These are phyloP conservation scores for Clonostachys byssicola DNA, from an alignment of 2,329 filamentous ascomycete genomes.

Conservation along the genomic window DNA sequence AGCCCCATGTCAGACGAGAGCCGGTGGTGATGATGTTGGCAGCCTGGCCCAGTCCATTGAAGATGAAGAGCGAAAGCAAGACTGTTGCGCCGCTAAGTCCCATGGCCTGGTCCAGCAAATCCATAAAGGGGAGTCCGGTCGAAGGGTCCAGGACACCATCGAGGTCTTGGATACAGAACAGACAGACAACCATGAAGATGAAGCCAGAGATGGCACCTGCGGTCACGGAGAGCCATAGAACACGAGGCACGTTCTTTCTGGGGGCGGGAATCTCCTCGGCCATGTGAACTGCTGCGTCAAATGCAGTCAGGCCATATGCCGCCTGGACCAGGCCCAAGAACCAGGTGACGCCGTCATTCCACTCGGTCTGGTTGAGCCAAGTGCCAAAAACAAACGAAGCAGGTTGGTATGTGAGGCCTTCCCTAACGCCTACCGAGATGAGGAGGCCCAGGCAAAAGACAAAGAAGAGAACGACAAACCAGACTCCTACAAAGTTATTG, in stretches of 20 bases:
- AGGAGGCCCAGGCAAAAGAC: slow-evolving; percentile 37
- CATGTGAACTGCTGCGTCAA: slow-evolving; percentile 46
- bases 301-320: slow-evolving; percentile 43
- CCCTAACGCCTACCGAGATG: slow-evolving; percentile 37
- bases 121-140: slow-evolving; percentile 31
- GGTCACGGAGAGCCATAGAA: slow-evolving; percentile 38
- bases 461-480: slow-evolving; percentile 39
- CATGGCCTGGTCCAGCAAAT: slow-evolving; percentile 22
- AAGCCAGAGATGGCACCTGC: slow-evolving; percentile 30
- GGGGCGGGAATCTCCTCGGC: slow-evolving; percentile 41
- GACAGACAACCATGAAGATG: slow-evolving; percentile 36
- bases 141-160: slow-evolving; percentile 22
- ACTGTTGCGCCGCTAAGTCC: slow-evolving; percentile 21
- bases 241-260: slow-evolving; percentile 32
- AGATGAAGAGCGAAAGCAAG: slow-evolving; percentile 38
- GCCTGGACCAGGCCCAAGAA: slow-evolving; percentile 44
- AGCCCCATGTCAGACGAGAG: slow-evolving; percentile 37
- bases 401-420: slow-evolving; percentile 31
- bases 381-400: slow-evolving; percentile 36
- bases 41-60: slow-evolving; percentile 42
- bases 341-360: slow-evolving; percentile 40
- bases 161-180: slow-evolving; percentile 34
- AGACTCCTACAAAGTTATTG: slow-evolving; percentile 43
- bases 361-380: slow-evolving; percentile 26
- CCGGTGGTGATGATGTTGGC: slow-evolving; percentile 35